Evolutionary conservation across 2,329 filamentous ascomycete species (phyloP).

Genomic region (Alternaria hordeiaustralica): DNA sequence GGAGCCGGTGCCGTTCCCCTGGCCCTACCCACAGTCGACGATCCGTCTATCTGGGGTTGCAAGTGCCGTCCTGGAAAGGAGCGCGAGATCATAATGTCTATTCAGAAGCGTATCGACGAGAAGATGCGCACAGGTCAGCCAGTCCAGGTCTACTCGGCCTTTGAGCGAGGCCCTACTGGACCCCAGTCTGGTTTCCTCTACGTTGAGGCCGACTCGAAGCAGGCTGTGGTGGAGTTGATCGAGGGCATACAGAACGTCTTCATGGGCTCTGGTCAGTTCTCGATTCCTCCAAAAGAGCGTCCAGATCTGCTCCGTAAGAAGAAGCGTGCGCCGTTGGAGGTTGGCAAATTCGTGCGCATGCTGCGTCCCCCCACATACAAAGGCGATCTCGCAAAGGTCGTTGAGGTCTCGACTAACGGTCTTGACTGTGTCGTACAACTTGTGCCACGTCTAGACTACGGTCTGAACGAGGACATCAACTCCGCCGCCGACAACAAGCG

Average conservation of each 20-base stretch:
- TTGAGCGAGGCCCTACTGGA: conserved; percentile 76
- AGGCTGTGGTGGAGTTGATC: conserved; percentile 81
- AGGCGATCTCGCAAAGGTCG: conserved; percentile 88
- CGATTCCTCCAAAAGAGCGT: conserved; percentile 97
- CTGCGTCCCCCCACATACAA: conserved; percentile 80
- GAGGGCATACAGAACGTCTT: conserved; percentile 90
- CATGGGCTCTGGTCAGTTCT: conserved; percentile 80
- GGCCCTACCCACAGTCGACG: conserved; percentile 89
- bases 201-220: conserved; percentile 86
- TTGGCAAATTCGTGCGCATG: conserved; percentile 91
- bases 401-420: conserved; percentile 92
- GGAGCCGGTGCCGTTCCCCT: conserved; percentile 54
- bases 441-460: conserved; percentile 92
- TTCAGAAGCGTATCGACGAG: conserved; percentile 89
- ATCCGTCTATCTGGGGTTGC: conserved; percentile 94
- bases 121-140: conserved; percentile 78
- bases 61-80: conserved; percentile 96
- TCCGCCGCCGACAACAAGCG: conserved; percentile 68
- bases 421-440: conserved; percentile 85
- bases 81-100: conserved; percentile 83
- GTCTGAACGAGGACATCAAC: conserved; percentile 77
- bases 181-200: conserved; percentile 96
- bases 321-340: conserved; percentile 80
- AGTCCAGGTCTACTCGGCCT: conserved; percentile 84
- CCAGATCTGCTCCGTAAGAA: conserved; percentile 90